Evolutionary conservation across 2,329 filamentous ascomycete genomes (phyloP).

Genomic region (Juglanconis oblonga): DNA sequence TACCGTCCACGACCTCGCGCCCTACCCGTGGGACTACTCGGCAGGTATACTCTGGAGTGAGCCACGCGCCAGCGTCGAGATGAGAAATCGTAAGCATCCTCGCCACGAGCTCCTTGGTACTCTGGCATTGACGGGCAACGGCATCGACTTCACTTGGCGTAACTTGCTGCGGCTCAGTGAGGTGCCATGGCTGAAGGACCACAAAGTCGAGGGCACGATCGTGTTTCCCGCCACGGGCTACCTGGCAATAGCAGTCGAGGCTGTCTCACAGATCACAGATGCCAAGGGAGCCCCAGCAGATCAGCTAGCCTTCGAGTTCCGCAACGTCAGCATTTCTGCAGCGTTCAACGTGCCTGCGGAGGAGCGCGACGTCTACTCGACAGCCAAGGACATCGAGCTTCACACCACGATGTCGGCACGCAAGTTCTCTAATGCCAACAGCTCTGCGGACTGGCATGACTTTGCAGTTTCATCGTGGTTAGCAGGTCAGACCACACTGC

Average conservation of each 20-base stretch:
- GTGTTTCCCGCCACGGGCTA: conserved; percentile 55
- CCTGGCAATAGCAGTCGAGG: conserved; percentile 49
- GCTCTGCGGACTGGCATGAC: background rate
- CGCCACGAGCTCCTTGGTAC: no score
- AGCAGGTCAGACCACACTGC: background rate
- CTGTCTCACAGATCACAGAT: conserved; percentile 35
- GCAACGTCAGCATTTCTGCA: conserved; percentile 44
- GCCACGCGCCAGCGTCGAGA: no score
- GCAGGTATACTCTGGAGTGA: no score
- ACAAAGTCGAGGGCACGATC: conserved; percentile 53
- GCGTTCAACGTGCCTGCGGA: conserved; percentile 42
- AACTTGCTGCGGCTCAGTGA: no score
- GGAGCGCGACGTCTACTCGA: background rate
- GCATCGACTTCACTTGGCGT: no score
- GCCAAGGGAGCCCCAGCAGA: conserved; percentile 16
- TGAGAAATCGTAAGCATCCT: no score
- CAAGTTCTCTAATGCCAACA: background rate
- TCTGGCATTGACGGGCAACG: no score
- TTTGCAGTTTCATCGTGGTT: background rate
- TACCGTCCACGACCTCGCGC: no score
- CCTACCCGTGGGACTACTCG: no score
- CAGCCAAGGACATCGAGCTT: background rate
- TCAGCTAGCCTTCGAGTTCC: conserved; percentile 30
- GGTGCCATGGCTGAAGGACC: conserved; percentile 52
- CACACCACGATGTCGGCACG: background rate